phyloP scores from a whole-genome alignment of 2,329 filamentous ascomycete species.

The Tolypocladium cylindrosporum region DNA sequence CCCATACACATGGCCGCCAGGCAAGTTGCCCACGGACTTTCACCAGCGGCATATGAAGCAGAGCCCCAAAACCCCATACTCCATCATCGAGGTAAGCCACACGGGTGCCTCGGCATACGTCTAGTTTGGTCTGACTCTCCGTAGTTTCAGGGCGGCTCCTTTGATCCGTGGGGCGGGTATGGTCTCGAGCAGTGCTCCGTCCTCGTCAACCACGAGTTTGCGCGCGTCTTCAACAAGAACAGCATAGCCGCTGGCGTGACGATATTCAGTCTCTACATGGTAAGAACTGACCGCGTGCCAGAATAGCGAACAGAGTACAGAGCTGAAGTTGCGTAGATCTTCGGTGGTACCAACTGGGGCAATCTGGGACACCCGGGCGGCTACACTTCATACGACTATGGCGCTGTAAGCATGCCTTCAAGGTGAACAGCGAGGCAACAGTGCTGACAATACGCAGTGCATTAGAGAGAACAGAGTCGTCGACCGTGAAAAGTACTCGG shows the following conservation, averaged over 20 bases:
- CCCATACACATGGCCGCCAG: conserved; percentile 49
- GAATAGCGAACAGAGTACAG: too few species aligned
- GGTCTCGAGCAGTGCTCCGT: conserved; percentile 58
- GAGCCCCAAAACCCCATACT: conserved; percentile 56
- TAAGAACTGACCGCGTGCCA: conserved; percentile 15
- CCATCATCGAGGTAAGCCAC: conserved; percentile 43
- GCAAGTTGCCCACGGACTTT: conserved; percentile 43
- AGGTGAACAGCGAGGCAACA: not conserved
- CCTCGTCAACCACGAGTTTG: conserved; percentile 63
- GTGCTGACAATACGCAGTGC: conserved; percentile 3
- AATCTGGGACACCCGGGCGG: conserved; percentile 62
- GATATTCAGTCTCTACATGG: conserved; percentile 70
- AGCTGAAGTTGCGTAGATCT: conserved; percentile 33
- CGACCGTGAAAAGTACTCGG: conserved; percentile 65
- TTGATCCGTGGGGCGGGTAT: conserved; percentile 64
- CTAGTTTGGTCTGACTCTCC: not conserved
- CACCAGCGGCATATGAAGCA: conserved; percentile 25
- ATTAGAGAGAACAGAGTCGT: conserved; percentile 63
- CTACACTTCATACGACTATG: conserved; percentile 50
- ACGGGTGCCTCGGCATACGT: not conserved
- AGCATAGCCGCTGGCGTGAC: conserved; percentile 54
- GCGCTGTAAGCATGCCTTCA: conserved; percentile 20
- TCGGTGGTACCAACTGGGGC: conserved; percentile 77
- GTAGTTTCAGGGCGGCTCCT: conserved; percentile 60
- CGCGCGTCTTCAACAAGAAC: conserved; percentile 73